Conservation (phyloP, 768 basidiomycete species). For the Boletus rubroflammeus region DNA sequence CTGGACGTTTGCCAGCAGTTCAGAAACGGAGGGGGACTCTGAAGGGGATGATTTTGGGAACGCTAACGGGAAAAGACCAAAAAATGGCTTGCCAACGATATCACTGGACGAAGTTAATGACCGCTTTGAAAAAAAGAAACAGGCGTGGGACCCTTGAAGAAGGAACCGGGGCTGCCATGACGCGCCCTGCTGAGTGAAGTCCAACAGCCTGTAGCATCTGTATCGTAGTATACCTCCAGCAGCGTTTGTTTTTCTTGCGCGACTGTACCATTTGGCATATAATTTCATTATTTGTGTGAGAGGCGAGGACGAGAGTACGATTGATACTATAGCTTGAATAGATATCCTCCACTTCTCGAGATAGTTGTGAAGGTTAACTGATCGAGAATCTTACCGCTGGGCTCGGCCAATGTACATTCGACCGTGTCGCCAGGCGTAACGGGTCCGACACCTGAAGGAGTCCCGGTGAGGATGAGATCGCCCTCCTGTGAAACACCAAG, state of each 20-base stretch:
- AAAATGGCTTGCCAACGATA: constrained; percentile 26
- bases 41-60: constrained; percentile 33
- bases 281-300: constrained; percentile 7
- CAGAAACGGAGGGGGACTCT: constrained; percentile 29
- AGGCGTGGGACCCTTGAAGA: constrained; percentile 15
- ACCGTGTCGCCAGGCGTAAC: constrained; percentile 73
- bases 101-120: constrained; percentile 25
- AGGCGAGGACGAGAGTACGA: not conserved
- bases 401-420: constrained; percentile 64
- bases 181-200: not conserved
- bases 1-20: constrained; percentile 60
- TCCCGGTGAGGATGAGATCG: constrained; percentile 88
- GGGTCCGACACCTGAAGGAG: constrained; percentile 87
- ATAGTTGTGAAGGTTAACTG: constrained; percentile 63
- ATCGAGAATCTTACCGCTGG: constrained; percentile 52
- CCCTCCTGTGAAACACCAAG: constrained; percentile 57
- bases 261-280: constrained; percentile 16
- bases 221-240: constrained; percentile 20
- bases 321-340: constrained; percentile 37
- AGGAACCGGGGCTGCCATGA: not conserved
- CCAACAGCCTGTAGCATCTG: not conserved
- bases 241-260: constrained; percentile 1
- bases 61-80: constrained; percentile 7
- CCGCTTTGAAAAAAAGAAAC: constrained; percentile 18
- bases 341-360: constrained; percentile 67